These are phyloP conservation scores for Spongospora subterranea DNA, from an alignment of 208 protist species.

Conservation along the genomic window DNA sequence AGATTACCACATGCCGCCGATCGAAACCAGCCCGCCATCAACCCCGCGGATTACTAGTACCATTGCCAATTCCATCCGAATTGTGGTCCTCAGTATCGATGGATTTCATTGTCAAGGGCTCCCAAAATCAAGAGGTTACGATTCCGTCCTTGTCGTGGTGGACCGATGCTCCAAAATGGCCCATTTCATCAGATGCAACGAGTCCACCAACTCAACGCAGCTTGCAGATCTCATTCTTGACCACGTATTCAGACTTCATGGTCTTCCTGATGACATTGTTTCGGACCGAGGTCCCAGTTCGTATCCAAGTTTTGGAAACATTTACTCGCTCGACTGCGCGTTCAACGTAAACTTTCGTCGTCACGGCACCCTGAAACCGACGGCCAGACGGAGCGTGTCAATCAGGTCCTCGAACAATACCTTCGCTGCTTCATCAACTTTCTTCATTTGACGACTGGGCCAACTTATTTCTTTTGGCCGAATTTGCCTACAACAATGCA, in stretches of 20 bases:
- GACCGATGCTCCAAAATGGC: not conserved
- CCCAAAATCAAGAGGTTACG: not conserved
- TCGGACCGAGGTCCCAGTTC: not conserved
- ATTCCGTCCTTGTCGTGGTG: not conserved
- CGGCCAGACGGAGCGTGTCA: slow-evolving; percentile 36
- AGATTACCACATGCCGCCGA: not conserved
- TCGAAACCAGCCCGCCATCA: not conserved
- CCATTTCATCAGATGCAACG: not conserved
- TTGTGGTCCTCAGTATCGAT: not conserved
- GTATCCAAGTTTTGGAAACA: slow-evolving; percentile 7
- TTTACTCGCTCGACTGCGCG: not conserved
- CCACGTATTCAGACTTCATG: not conserved
- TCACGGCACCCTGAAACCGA: not conserved
- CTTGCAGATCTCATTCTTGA: not conserved
- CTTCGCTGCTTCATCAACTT: not conserved
- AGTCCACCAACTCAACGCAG: not conserved
- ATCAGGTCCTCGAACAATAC: slow-evolving; percentile 44
- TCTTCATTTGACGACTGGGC: slow-evolving; percentile 30
- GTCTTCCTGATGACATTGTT: not conserved
- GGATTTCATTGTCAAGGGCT: not conserved
- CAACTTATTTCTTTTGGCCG: not conserved
- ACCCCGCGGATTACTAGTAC: not conserved
- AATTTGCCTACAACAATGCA: slow-evolving; percentile 12
- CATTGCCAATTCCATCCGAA: not conserved
- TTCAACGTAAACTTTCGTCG: slow-evolving; percentile 9